Evolutionary conservation across 345 rosid species (phyloP).

Genomic region (Eucalyptus rudis): DNA sequence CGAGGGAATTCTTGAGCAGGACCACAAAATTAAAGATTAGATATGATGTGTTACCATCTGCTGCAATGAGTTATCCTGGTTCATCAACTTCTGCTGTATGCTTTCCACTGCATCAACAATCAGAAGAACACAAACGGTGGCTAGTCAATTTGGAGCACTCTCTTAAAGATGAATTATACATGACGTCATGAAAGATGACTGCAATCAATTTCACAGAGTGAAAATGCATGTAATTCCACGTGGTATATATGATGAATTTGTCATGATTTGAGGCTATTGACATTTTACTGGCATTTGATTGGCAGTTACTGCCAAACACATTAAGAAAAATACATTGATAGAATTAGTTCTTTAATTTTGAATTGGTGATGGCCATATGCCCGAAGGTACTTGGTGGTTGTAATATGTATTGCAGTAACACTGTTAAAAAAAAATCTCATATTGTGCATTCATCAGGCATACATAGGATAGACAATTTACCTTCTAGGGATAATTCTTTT

Average conservation of each 20-base stretch:
- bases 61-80: constrained; percentile 48
- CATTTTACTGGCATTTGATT: background rate
- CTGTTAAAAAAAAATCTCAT: background rate
- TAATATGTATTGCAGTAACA: background rate
- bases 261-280: background rate
- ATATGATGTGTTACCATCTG: constrained; percentile 35
- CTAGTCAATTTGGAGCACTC: background rate
- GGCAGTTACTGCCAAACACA: background rate
- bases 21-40: background rate
- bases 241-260: background rate
- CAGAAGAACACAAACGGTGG: background rate
- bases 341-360: background rate
- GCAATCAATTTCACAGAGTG: background rate
- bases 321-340: background rate
- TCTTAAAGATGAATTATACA: background rate
- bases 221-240: background rate
- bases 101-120: constrained; percentile 48
- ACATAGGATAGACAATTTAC: constrained; percentile 28
- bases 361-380: background rate
- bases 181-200: background rate
- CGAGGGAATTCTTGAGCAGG: background rate
- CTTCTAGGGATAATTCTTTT: constrained; percentile 53
- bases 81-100: constrained; percentile 50
- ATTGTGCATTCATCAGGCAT: background rate
- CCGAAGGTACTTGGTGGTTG: background rate